These are phyloP conservation scores for Phytophthora syringae DNA, from an alignment of 352 stramenopile species.

Conservation along the genomic window DNA sequence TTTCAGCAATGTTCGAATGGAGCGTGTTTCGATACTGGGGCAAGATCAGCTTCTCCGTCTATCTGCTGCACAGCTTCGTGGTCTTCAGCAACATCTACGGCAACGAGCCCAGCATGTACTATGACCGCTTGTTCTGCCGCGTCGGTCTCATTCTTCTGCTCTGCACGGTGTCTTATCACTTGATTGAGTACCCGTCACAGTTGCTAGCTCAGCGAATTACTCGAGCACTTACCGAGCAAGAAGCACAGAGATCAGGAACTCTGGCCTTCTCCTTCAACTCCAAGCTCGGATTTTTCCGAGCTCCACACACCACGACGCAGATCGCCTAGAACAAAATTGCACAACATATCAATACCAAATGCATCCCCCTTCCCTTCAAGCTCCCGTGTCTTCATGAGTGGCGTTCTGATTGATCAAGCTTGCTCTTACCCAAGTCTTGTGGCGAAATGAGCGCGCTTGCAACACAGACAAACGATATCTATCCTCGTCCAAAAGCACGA, in stretches of 20 bases:
- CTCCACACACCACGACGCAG: slow-evolving; percentile 16
- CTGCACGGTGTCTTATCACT: slow-evolving; percentile 43
- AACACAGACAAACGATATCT: slow-evolving; percentile 12
- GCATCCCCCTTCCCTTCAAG: background rate
- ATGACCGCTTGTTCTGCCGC: slow-evolving; percentile 38
- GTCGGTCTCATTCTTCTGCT: slow-evolving; percentile 41
- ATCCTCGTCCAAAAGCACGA: background rate
- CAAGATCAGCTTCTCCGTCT: slow-evolving; percentile 63
- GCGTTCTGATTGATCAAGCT: background rate
- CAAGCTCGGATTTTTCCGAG: slow-evolving; percentile 15
- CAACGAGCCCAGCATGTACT: slow-evolving; percentile 31
- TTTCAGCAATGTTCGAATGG: slow-evolving; percentile 50
- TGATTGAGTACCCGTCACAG: slow-evolving; percentile 61
- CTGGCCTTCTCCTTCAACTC: slow-evolving; percentile 12
- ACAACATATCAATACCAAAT: slow-evolving; percentile 19
- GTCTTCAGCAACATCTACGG: slow-evolving; percentile 36
- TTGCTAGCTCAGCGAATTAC: slow-evolving; percentile 44
- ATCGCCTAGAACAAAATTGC: slow-evolving; percentile 23
- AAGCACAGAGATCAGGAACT: slow-evolving; percentile 15
- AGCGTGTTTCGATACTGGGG: slow-evolving; percentile 47
- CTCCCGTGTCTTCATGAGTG: background rate
- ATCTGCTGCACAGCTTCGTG: slow-evolving; percentile 64
- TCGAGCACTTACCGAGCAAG: slow-evolving; percentile 23
- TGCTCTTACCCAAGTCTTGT: background rate
- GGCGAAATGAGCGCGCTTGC: background rate